phyloP scores from a whole-genome alignment of 192 early-diverging fungal species.

The Funneliformis geosporum region DNA sequence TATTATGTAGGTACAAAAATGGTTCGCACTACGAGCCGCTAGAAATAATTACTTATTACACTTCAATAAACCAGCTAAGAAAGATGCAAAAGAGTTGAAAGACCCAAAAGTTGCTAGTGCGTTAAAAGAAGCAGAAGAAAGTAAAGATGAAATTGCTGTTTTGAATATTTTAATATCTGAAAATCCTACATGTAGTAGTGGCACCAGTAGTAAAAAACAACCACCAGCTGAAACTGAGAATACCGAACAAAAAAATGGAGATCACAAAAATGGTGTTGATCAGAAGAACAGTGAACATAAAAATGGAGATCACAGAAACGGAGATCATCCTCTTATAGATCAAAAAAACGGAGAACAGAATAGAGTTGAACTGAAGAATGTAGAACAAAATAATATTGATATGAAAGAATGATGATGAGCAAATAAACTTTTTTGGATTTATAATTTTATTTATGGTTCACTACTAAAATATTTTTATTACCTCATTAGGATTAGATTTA shows the following conservation, averaged over 20 bases:
- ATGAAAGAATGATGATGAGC: neutral
- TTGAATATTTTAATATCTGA: conserved; percentile 10
- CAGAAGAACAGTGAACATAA: neutral
- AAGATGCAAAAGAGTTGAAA: conserved; percentile 10
- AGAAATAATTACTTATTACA: conserved; percentile 7
- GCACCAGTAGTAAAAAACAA: neutral
- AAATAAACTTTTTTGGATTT: no score
- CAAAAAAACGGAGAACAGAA: neutral
- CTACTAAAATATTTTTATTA: no score
- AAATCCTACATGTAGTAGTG: conserved; percentile 18
- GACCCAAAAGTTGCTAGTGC: neutral
- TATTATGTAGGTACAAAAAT: conserved; percentile 7
- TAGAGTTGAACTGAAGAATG: no score
- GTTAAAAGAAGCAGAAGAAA: conserved; percentile 8
- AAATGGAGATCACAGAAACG: neutral
- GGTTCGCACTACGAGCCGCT: conserved; percentile 4
- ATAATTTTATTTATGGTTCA: no score
- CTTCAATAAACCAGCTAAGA: conserved; percentile 14
- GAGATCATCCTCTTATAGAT: neutral
- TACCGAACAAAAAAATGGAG: neutral
- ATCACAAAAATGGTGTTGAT: neutral
- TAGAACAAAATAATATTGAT: neutral
- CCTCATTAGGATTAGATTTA: no score
- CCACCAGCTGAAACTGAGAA: neutral
- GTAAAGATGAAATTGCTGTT: conserved; percentile 2